Evolutionary conservation across 345 rosid genomes (phyloP).

Genomic region (Citrus hindsii): DNA sequence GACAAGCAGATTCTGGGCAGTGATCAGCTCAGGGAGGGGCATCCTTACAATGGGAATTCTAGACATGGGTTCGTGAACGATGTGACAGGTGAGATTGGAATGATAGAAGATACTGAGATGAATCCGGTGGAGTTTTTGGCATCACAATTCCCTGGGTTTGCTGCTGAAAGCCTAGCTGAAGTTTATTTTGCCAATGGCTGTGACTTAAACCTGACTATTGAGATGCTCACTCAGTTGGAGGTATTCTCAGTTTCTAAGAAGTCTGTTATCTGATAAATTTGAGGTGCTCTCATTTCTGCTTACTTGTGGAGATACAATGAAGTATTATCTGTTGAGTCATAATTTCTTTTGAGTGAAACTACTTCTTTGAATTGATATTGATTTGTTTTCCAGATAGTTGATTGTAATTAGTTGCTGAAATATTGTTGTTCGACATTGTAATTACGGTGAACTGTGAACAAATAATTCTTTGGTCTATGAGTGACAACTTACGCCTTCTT

Average conservation of each 20-base stretch:
- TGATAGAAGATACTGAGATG: conserved; percentile 53
- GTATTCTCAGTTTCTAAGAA: conserved; percentile 32
- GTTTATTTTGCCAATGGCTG: conserved; percentile 88
- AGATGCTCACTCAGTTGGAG: conserved; percentile 99
- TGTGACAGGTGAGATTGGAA: conserved; percentile 46
- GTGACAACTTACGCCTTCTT: conserved; percentile 16
- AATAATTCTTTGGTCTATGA: not conserved
- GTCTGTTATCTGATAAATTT: conserved; percentile 7
- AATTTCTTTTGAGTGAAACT: not conserved
- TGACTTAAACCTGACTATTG: conserved; percentile 84
- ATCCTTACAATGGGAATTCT: conserved; percentile 51
- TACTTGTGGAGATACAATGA: not conserved
- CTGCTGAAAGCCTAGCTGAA: conserved; percentile 92
- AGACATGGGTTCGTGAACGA: conserved; percentile 51
- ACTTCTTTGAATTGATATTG: not conserved
- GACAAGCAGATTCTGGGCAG: conserved; percentile 63
- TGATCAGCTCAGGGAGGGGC: conserved; percentile 55
- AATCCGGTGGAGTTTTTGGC: conserved; percentile 84
- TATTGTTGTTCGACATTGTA: not conserved
- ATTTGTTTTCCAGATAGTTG: conserved; percentile 1
- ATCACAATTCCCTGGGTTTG: conserved; percentile 90
- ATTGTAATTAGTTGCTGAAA: conserved; percentile 2
- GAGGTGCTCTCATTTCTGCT: conserved; percentile 2
- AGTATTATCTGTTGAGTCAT: not conserved
- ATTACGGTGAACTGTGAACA: not conserved